Evolutionary conservation across 2,329 filamentous ascomycete species (phyloP).

Genomic region (Colletotrichum acutatum): DNA sequence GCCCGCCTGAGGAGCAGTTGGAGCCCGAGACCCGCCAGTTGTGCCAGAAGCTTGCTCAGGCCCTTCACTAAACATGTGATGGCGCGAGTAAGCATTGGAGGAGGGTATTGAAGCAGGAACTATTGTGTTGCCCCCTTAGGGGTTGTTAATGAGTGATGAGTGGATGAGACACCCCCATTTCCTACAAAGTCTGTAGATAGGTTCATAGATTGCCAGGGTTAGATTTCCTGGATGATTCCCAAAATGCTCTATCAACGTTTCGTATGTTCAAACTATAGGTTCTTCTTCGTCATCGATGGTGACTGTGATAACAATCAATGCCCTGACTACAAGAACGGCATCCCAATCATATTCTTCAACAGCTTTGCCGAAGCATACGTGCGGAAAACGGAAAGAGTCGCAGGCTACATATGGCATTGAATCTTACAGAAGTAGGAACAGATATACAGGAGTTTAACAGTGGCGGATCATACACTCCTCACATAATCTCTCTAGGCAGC

Average conservation of each 20-base stretch:
- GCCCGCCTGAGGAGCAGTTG: slow-evolving; percentile 79
- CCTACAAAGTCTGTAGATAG: slow-evolving; percentile 33
- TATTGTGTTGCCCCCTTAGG: slow-evolving; percentile 15
- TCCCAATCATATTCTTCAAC: no score
- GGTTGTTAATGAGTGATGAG: slow-evolving; percentile 36
- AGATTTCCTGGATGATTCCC: slow-evolving; percentile 33
- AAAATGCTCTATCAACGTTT: slow-evolving; percentile 28
- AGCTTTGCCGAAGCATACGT: no score
- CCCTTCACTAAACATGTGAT: slow-evolving; percentile 41
- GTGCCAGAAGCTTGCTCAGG: slow-evolving; percentile 71
- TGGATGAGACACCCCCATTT: slow-evolving; percentile 34
- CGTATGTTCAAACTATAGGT: neutral
- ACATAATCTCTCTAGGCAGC: no score
- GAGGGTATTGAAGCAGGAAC: neutral
- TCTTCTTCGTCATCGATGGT: no score
- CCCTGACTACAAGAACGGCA: no score
- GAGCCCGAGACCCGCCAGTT: slow-evolving; percentile 76
- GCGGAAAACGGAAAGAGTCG: no score
- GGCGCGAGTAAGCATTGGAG: neutral
- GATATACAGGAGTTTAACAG: no score
- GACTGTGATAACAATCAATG: no score
- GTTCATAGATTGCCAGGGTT: slow-evolving; percentile 32
- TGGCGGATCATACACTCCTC: no score
- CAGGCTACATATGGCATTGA: no score
- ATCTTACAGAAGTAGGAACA: no score